A percentile compares a stretch with the other conserved stretches of the same genome.
Conservation (phyloP, 2,329 filamentous ascomycete genomes). For the Fonsecaea nubica region DNA sequence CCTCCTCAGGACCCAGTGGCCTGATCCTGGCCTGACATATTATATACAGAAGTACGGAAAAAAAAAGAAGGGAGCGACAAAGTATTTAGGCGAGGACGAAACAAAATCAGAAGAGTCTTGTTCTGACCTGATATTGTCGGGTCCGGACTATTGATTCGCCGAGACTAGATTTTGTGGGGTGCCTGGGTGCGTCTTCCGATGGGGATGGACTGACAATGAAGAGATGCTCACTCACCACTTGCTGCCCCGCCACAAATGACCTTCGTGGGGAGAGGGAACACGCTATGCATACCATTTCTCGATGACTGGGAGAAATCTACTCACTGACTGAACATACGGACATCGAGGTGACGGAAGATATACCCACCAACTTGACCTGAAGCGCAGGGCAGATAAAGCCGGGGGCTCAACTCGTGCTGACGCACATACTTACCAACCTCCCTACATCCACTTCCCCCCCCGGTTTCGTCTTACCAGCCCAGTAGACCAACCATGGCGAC, state of each 20-base stretch:
- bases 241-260: conserved; percentile 15
- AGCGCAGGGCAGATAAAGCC: too few species aligned
- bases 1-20: conserved; percentile 10
- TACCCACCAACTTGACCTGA: too few species aligned
- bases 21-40: conserved; percentile 16
- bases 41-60: conserved; percentile 4
- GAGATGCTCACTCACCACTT: background rate
- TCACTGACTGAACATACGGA: too few species aligned
- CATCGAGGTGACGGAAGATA: background rate
- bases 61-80: background rate
- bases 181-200: conserved; percentile 7
- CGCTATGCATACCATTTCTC: too few species aligned
- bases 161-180: background rate
- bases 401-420: too few species aligned
- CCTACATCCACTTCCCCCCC: too few species aligned
- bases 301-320: too few species aligned
- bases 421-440: too few species aligned
- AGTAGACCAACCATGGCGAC: conserved; percentile 23
- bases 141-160: conserved; percentile 8
- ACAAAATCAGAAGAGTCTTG: background rate
- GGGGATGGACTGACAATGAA: background rate
- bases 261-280: conserved; percentile 11
- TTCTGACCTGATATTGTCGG: background rate
- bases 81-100: conserved; percentile 4
- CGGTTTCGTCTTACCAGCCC: background rate